Evolutionary conservation across 495 filamentous ascomycete genomes (phyloP).

Genomic region (Trichoderma asperelloides): DNA sequence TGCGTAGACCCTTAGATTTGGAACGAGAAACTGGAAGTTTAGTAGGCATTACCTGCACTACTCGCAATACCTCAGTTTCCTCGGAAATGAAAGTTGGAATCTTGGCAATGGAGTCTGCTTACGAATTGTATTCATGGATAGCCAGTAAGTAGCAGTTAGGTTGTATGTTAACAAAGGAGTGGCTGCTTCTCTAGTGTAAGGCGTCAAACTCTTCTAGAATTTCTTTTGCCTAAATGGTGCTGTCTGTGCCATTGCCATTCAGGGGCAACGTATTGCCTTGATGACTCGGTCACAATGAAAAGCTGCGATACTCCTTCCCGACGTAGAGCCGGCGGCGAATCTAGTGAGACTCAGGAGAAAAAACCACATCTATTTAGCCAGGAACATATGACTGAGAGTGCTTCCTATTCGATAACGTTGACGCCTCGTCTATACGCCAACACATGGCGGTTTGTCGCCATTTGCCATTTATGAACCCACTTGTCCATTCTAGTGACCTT

Average conservation of each 20-base stretch:
- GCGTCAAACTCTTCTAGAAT: neutral
- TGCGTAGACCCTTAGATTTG: neutral
- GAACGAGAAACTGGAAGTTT: neutral
- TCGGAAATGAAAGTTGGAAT: neutral
- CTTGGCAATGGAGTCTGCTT: neutral
- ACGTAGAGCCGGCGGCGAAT: neutral
- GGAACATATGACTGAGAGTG: neutral
- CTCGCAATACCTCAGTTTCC: neutral
- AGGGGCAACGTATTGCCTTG: neutral
- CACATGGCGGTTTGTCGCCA: neutral
- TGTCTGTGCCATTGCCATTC: neutral
- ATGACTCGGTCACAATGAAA: neutral
- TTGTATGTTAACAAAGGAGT: neutral
- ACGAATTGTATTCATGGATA: neutral
- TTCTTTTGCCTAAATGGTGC: neutral
- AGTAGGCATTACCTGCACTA: neutral
- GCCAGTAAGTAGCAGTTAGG: too few relatives aligned
- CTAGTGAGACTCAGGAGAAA: neutral
- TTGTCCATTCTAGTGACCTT: neutral
- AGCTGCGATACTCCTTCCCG: neutral
- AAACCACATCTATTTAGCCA: neutral
- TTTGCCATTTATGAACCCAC: neutral
- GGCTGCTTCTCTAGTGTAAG: neutral
- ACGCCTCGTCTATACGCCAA: neutral
- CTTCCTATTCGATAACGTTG: neutral